These are phyloP conservation scores for Diaporthe destruens DNA, from an alignment of 2,329 filamentous ascomycete genomes.

Conservation along the genomic window DNA sequence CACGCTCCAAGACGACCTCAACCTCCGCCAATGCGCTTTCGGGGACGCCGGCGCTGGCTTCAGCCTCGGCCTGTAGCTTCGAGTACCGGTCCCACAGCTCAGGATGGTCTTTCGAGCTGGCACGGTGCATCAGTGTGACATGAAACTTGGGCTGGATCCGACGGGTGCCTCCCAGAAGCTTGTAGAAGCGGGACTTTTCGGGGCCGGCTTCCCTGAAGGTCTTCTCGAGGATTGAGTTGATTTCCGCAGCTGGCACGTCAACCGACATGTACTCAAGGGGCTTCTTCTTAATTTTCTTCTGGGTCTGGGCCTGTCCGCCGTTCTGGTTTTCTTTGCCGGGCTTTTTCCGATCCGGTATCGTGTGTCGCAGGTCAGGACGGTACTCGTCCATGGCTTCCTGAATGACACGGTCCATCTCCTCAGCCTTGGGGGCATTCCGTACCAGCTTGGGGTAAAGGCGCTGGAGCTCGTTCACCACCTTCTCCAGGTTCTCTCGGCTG, in stretches of 20 bases:
- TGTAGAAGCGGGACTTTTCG: constrained; percentile 76
- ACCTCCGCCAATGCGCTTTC: constrained; percentile 72
- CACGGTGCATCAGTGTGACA: constrained; percentile 91
- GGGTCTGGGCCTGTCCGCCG: constrained; percentile 49
- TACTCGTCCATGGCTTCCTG: constrained; percentile 81
- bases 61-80: constrained; percentile 65
- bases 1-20: constrained; percentile 72
- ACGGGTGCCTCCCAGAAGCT: constrained; percentile 76
- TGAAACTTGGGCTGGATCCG: constrained; percentile 91
- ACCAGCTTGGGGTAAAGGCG: constrained; percentile 84
- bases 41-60: constrained; percentile 51
- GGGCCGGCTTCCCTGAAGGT: constrained; percentile 71
- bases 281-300: constrained; percentile 59
- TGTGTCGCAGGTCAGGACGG: constrained; percentile 80
- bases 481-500: constrained; percentile 90
- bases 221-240: constrained; percentile 72
- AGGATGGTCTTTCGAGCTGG: constrained; percentile 69
- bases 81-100: constrained; percentile 82
- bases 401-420: constrained; percentile 85
- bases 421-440: constrained; percentile 74
- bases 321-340: constrained; percentile 55
- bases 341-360: constrained; percentile 72
- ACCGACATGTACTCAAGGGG: constrained; percentile 70
- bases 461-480: constrained; percentile 77
- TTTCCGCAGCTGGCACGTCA: constrained; percentile 56